These are phyloP conservation scores for Kodamaea sp. DNA, from an alignment of 1,139 yeast genomes.

Conservation along the genomic window DNA sequence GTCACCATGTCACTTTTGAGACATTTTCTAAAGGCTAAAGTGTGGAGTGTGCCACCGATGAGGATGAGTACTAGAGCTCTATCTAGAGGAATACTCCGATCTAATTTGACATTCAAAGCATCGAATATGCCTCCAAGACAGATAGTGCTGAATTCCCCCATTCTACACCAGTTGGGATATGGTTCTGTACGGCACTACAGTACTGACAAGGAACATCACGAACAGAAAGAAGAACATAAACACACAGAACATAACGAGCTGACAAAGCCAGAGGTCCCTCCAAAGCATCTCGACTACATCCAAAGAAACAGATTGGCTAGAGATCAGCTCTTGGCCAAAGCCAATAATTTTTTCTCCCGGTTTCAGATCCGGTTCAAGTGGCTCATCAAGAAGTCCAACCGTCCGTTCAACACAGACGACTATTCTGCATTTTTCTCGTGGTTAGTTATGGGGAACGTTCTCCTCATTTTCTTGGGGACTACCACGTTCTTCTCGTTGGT, in stretches of 20 bases:
- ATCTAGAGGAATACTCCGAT: too few relatives aligned
- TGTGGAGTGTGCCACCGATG: too few relatives aligned
- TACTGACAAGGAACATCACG: neutral
- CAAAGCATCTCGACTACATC: constrained; percentile 5
- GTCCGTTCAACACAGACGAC: constrained; percentile 86
- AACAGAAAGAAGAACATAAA: constrained; percentile 1
- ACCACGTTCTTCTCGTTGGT: constrained; percentile 85
- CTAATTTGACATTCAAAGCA: too few relatives aligned
- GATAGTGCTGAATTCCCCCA: too few relatives aligned
- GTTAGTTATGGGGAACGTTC: constrained; percentile 83
- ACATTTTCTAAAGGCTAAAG: too few relatives aligned
- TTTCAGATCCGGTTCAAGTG: constrained; percentile 64
- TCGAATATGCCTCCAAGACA: too few relatives aligned
- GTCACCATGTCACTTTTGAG: too few relatives aligned
- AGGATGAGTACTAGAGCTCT: too few relatives aligned
- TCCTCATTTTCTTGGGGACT: constrained; percentile 78
- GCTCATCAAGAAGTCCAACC: constrained; percentile 54
- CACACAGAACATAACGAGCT: constrained; percentile 3
- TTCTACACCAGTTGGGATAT: too few relatives aligned
- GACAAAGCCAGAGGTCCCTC: constrained; percentile 4
- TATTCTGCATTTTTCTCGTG: constrained; percentile 87
- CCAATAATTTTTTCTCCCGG: constrained; percentile 51
- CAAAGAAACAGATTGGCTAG: constrained; percentile 25
- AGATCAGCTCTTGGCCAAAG: constrained; percentile 55
- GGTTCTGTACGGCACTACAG: too few relatives aligned